Evolutionary conservation across 176 grass and related monocot genomes (phyloP), one percentile per base, ranked within the genome.

Genomic region (Alloteropsis semialata): DNA sequence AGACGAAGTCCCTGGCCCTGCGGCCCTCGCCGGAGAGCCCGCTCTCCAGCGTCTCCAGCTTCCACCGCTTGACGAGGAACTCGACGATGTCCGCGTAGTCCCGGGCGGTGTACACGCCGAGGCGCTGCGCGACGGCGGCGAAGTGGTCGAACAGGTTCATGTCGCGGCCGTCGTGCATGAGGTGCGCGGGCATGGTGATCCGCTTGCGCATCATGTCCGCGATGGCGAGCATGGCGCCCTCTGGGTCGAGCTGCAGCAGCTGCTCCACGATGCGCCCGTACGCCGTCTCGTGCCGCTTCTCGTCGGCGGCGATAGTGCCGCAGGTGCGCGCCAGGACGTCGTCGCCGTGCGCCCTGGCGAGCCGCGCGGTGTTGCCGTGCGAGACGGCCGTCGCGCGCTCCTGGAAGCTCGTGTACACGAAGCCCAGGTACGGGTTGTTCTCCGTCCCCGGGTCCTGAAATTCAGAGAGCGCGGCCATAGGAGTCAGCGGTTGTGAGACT

Each of bases 371-470:
- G 89, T 95, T 98, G 51, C 96, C 96, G 88, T 98, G 96, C 56
- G 93, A 98, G 19, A 96, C 73, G 50, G 89, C 90, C 29, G 96
- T 98, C 1, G 93, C 93, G 22, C 92, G 96, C 87, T 98, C 92
- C 88, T 98, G 96, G 88, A 98, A 98, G 53, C 92, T 95, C 6
- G 96, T 98, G 96, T 98, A 98, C 53, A 94, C 92, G 83, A 93
- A 98, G 48, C 96, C 93, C 67, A 98, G 63, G 78, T 95, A 95
- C 0, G 96, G 96, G 79, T 93, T 95, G 87, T 98, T 98, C 87
- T 98, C 96, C 17, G 96, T 98, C 1, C 91, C 44, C 0, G 96
- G 92, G 15, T 98, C 93, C 94, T 94, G 80, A 5, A 28, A 49
- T 53, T 18, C 19, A 44, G 3, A 43, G 10, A 28, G 25, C n/a